phyloP scores from a whole-genome alignment of 176 grass and related monocot species.

The Tuctoria greenei region DNA sequence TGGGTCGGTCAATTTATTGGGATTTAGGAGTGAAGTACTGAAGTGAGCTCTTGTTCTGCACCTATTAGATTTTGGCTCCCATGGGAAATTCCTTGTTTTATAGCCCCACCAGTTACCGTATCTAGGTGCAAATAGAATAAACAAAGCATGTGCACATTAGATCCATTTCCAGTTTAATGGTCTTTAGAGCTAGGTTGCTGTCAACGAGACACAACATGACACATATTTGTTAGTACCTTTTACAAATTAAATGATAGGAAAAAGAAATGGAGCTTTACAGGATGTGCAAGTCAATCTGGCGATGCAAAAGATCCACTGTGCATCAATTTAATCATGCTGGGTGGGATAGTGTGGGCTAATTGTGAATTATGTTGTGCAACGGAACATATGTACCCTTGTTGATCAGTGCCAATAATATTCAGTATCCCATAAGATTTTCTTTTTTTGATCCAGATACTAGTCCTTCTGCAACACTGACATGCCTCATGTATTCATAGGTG shows the following conservation, averaged over 20 bases:
- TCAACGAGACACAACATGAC: background rate
- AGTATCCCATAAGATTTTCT: background rate
- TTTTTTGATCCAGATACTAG: background rate
- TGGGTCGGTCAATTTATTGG: background rate
- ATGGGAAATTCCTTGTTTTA: background rate
- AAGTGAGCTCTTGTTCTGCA: background rate
- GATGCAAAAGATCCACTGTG: background rate
- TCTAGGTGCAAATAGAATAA: background rate
- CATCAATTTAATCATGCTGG: background rate
- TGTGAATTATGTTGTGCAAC: background rate
- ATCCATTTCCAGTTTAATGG: background rate
- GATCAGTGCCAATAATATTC: background rate
- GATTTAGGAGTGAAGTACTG: background rate
- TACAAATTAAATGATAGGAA: background rate
- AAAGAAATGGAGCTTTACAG: background rate
- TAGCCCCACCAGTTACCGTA: background rate
- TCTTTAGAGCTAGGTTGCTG: background rate
- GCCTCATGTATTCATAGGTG: constrained; percentile 40
- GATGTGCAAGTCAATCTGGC: background rate
- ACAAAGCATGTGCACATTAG: background rate
- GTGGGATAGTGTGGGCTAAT: background rate
- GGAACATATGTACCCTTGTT: background rate
- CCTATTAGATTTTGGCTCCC: background rate
- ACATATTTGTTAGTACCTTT: background rate
- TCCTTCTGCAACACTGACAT: constrained; percentile 20